These are phyloP conservation scores for Talaromyces sp. DNA, from an alignment of 2,329 filamentous ascomycete species.

Conservation along the genomic window DNA sequence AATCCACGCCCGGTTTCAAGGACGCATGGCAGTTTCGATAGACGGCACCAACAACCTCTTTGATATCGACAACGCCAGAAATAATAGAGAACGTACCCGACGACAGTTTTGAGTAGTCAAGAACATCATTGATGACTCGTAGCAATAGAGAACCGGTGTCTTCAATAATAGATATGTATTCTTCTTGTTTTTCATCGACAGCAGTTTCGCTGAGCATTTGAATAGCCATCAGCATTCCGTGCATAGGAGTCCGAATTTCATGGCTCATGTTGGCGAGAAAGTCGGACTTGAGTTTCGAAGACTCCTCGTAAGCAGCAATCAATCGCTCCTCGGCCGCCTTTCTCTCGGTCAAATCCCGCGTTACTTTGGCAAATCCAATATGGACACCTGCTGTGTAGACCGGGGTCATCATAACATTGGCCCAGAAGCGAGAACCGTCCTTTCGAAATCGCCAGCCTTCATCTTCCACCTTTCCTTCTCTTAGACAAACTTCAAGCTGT, in stretches of 20 bases:
- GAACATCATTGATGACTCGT: slow-evolving; percentile 60
- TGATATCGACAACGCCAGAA: slow-evolving; percentile 48
- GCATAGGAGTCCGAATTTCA: slow-evolving; percentile 61
- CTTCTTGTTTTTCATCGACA: slow-evolving; percentile 50
- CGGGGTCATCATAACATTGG: slow-evolving; percentile 55
- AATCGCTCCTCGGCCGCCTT: slow-evolving; percentile 51
- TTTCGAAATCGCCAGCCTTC: slow-evolving; percentile 57
- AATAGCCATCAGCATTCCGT: slow-evolving; percentile 57
- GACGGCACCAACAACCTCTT: slow-evolving; percentile 42
- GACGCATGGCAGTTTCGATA: slow-evolving; percentile 46
- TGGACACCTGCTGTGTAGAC: slow-evolving; percentile 49
- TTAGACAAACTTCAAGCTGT: slow-evolving; percentile 49
- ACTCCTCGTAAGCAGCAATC: slow-evolving; percentile 55
- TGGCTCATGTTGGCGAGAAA: slow-evolving; percentile 61
- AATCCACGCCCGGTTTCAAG: slow-evolving; percentile 42
- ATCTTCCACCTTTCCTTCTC: slow-evolving; percentile 53
- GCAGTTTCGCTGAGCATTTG: slow-evolving; percentile 52
- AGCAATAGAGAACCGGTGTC: slow-evolving; percentile 56
- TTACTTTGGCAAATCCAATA: slow-evolving; percentile 56
- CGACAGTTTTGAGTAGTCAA: slow-evolving; percentile 61
- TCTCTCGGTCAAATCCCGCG: slow-evolving; percentile 53
- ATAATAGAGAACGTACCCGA: slow-evolving; percentile 56
- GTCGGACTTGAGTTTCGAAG: slow-evolving; percentile 57
- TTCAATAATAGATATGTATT: slow-evolving; percentile 53
- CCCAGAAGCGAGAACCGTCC: slow-evolving; percentile 56